phyloP scores from a whole-genome alignment of 2,329 filamentous ascomycete species.

The Anthostomella pinea region DNA sequence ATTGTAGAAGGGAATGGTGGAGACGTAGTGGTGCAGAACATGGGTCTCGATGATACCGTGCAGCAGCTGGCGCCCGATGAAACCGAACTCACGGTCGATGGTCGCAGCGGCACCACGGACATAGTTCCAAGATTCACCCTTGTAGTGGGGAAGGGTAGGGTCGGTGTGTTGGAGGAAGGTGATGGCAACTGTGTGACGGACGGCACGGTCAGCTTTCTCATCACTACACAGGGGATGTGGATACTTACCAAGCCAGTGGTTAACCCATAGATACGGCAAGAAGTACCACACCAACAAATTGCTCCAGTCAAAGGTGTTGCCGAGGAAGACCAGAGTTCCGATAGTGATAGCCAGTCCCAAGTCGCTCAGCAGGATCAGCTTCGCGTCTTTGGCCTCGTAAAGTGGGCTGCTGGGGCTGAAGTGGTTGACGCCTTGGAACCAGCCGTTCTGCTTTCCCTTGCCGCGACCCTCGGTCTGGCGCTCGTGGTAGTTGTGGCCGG shows the following conservation, averaged over 20 bases:
- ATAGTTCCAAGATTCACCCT: constrained; percentile 83
- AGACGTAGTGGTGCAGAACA: constrained; percentile 96
- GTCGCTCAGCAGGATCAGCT: constrained; percentile 83
- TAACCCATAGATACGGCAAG: constrained; percentile 93
- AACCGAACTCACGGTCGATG: constrained; percentile 95
- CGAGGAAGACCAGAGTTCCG: constrained; percentile 63
- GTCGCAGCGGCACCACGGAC: constrained; percentile 91
- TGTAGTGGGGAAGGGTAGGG: constrained; percentile 89
- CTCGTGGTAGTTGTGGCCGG: constrained; percentile 93
- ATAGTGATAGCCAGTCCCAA: constrained; percentile 68
- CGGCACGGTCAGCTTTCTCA: constrained; percentile 26
- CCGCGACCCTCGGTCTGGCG: constrained; percentile 90
- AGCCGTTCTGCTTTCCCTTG: constrained; percentile 85
- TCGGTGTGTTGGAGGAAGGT: constrained; percentile 98
- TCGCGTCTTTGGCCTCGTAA: constrained; percentile 87
- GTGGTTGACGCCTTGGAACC: constrained; percentile 83
- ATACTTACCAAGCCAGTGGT: constrained; percentile 93
- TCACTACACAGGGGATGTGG: background rate
- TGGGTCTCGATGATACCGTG: constrained; percentile 98
- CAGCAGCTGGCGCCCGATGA: constrained; percentile 84
- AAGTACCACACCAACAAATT: constrained; percentile 96
- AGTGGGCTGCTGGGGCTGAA: constrained; percentile 85
- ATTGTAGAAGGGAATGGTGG: constrained; percentile 94
- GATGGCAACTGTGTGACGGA: constrained; percentile 82
- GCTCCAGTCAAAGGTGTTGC: constrained; percentile 74